Evolutionary conservation across 306 rosid species (phyloP).

Genomic region (Vicia villosa): DNA sequence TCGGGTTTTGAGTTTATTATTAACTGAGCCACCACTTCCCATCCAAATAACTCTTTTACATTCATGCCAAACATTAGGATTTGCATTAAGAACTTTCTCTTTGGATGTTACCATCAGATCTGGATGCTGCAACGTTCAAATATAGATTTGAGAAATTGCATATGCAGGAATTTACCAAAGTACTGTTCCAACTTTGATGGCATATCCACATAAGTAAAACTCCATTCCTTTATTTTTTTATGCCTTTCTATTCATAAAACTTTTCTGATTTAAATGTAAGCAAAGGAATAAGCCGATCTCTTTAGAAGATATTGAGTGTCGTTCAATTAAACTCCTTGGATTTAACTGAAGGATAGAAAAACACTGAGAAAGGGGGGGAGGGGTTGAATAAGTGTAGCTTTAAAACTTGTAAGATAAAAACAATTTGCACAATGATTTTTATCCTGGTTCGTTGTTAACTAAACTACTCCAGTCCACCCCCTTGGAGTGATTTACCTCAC

Average conservation of each 20-base stretch:
- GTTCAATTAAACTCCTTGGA: conserved; percentile 25
- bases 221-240: conserved; percentile 9
- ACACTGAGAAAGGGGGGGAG: too few species aligned
- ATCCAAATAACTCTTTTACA: conserved; percentile 62
- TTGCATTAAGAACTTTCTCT: conserved; percentile 90
- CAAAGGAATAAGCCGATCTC: neutral
- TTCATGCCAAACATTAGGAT: conserved; percentile 78
- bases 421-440: too few species aligned
- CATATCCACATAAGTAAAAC: conserved; percentile 13
- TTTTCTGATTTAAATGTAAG: conserved; percentile 12
- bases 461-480: too few species aligned
- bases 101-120: conserved; percentile 93
- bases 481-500: too few species aligned
- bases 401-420: too few species aligned
- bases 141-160: conserved; percentile 25
- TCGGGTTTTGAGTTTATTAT: conserved; percentile 63
- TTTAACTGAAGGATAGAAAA: too few species aligned
- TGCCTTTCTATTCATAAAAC: conserved; percentile 1
- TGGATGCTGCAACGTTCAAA: conserved; percentile 76
- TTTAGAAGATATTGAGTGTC: conserved; percentile 31
- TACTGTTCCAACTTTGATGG: conserved; percentile 10
- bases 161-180: conserved; percentile 22
- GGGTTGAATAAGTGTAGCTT: too few species aligned
- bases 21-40: conserved; percentile 79
- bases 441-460: too few species aligned